Evolutionary conservation across 306 rosid species (phyloP).

Genomic region (Cucurbita ficifolia): DNA sequence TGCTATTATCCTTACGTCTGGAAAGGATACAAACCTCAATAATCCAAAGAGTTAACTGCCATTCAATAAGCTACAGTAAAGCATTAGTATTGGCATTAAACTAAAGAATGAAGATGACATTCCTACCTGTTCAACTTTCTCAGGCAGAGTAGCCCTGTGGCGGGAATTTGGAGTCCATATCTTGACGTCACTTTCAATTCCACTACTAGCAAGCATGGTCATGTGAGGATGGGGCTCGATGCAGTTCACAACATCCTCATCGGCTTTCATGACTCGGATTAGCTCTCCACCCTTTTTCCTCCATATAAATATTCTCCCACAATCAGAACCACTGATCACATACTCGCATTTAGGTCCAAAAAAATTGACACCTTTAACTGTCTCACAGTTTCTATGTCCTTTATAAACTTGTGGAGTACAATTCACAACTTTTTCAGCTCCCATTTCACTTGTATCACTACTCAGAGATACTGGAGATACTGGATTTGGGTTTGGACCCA

Average conservation of each 20-base stretch:
- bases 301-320: conserved; percentile 95
- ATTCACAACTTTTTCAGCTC: conserved; percentile 27
- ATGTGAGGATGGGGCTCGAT: conserved; percentile 84
- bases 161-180: conserved; percentile 84
- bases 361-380: conserved; percentile 88
- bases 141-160: conserved; percentile 66
- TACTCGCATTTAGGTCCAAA: conserved; percentile 85
- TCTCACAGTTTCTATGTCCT: conserved; percentile 72
- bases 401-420: conserved; percentile 53
- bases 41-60: background rate
- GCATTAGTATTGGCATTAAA: background rate
- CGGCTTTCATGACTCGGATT: conserved; percentile 91
- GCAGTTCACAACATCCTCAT: conserved; percentile 71
- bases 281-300: conserved; percentile 72
- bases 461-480: conserved; percentile 25
- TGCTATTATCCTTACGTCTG: background rate
- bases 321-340: conserved; percentile 93
- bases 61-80: background rate
- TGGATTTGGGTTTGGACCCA: conserved; percentile 46
- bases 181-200: conserved; percentile 72
- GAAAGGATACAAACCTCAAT: background rate
- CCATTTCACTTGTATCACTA: conserved; percentile 49
- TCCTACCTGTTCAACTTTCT: conserved; percentile 57
- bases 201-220: conserved; percentile 87
- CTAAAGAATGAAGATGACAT: conserved; percentile 1